phyloP scores from a whole-genome alignment of 768 basidiomycete genomes.

The Boletellus emodensis region DNA sequence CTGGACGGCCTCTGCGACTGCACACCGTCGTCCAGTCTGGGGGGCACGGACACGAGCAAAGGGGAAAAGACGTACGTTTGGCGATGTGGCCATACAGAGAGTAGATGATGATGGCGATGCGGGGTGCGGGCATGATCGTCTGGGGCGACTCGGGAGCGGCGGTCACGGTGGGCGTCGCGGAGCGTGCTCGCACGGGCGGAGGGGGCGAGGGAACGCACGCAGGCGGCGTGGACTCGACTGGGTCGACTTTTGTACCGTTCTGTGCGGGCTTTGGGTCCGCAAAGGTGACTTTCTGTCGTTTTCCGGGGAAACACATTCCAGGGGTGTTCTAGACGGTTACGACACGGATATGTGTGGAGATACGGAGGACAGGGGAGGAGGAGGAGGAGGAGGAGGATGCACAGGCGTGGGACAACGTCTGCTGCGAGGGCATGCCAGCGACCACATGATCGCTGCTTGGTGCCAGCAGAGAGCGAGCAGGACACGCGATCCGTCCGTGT shows the following conservation, averaged over 20 bases:
- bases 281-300: constrained; percentile 34
- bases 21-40: too few relatives aligned
- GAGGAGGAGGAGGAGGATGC: not conserved
- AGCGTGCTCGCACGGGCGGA: too few relatives aligned
- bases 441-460: constrained; percentile 16
- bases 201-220: not conserved
- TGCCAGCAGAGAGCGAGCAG: too few relatives aligned
- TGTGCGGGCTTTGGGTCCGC: constrained; percentile 21
- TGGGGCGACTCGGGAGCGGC: not conserved
- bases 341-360: constrained; percentile 6
- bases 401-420: constrained; percentile 29
- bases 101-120: constrained; percentile 47
- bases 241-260: too few relatives aligned
- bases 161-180: not conserved
- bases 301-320: constrained; percentile 40
- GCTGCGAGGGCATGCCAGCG: constrained; percentile 5
- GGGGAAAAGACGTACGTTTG: constrained; percentile 43
- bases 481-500: too few relatives aligned
- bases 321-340: not conserved
- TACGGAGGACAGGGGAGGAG: not conserved
- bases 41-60: too few relatives aligned
- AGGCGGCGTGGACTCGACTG: too few relatives aligned
- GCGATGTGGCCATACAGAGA: constrained; percentile 49
- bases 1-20: constrained; percentile 37
- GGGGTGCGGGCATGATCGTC: constrained; percentile 26